These are phyloP conservation scores for Helotiales sp. DNA, from an alignment of 2,329 filamentous ascomycete species.

Conservation along the genomic window DNA sequence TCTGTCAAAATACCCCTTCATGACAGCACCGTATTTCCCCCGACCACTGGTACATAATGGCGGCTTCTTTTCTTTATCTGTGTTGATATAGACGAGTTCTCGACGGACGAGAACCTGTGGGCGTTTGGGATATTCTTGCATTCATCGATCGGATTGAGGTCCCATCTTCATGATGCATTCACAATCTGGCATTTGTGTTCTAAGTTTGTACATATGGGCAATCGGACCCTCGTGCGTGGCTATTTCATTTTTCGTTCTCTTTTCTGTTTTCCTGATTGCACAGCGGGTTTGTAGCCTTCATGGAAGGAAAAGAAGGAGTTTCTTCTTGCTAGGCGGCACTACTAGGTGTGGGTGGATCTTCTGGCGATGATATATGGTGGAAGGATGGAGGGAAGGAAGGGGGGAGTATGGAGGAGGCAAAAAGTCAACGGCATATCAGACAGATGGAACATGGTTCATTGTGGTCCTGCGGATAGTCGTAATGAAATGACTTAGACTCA, in stretches of 20 bases:
- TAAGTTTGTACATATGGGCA: conserved; percentile 6
- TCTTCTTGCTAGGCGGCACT: not conserved
- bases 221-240: not conserved
- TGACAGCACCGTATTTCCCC: conserved; percentile 5
- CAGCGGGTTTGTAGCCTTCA: conserved; percentile 23
- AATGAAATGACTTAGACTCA: not conserved
- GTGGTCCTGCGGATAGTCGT: not conserved
- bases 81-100: conserved; percentile 25
- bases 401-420: not conserved
- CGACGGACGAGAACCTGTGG: conserved; percentile 5
- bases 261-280: conserved; percentile 7
- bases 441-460: no score
- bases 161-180: not conserved
- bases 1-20: conserved; percentile 18
- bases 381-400: not conserved
- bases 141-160: not conserved
- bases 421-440: no score
- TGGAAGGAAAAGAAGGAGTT: not conserved
- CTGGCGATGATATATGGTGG: not conserved
- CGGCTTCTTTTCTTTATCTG: conserved; percentile 8
- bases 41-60: conserved; percentile 27
- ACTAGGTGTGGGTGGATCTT: not conserved
- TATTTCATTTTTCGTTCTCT: not conserved
- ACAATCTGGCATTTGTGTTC: not conserved
- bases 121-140: not conserved